These are phyloP conservation scores for Apiotrichum montevideense DNA, from an alignment of 1,284 basidiomycete species.

Conservation along the genomic window DNA sequence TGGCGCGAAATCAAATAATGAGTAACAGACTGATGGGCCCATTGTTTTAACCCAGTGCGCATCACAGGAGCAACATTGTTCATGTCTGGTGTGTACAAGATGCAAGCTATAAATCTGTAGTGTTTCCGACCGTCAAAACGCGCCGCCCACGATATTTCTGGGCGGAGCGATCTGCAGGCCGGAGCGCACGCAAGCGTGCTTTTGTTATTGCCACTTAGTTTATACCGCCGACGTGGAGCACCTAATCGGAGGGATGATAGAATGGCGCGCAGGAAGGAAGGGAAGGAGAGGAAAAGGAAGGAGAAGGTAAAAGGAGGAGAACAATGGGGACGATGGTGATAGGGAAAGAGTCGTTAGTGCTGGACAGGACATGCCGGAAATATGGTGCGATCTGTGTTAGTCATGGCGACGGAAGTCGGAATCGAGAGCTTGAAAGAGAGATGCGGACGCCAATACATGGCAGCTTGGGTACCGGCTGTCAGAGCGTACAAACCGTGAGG, in stretches of 20 bases:
- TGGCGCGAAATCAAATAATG: too few species aligned
- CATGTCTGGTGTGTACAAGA: too few species aligned
- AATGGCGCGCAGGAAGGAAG: slow-evolving; percentile 15
- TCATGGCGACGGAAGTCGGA: too few species aligned
- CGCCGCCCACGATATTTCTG: slow-evolving; percentile 9
- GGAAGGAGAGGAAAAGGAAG: not conserved
- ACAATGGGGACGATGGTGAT: not conserved
- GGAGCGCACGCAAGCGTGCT: not conserved
- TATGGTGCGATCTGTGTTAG: too few species aligned
- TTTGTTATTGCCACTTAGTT: slow-evolving; percentile 37
- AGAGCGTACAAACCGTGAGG: too few species aligned
- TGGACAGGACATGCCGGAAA: too few species aligned
- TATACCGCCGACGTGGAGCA: slow-evolving; percentile 27
- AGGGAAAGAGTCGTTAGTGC: not conserved
- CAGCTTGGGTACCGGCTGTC: too few species aligned
- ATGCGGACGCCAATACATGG: not conserved
- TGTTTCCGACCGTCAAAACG: slow-evolving; percentile 24
- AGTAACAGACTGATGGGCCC: too few species aligned
- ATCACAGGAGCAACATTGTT: too few species aligned
- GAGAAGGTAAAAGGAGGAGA: not conserved
- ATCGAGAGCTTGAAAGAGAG: not conserved
- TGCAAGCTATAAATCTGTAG: too few species aligned
- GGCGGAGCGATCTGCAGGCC: slow-evolving; percentile 14
- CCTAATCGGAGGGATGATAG: slow-evolving; percentile 30
- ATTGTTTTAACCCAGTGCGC: too few species aligned